These are phyloP conservation scores for Carallia brachiata DNA, from an alignment of 345 rosid species.

Conservation along the genomic window DNA sequence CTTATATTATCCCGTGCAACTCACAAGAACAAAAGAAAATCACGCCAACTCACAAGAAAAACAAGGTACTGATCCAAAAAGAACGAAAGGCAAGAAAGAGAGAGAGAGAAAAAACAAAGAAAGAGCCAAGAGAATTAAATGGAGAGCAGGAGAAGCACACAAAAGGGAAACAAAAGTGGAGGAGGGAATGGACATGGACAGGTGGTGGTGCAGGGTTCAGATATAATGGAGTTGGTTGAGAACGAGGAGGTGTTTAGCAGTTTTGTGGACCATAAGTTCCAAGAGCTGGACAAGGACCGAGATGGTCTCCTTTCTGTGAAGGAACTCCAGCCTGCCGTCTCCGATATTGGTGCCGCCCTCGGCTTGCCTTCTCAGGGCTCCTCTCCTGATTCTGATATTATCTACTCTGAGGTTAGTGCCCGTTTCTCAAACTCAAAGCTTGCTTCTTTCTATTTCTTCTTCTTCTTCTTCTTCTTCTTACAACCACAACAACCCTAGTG, in stretches of 20 bases:
- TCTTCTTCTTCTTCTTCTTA: no score
- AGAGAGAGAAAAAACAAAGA: neutral
- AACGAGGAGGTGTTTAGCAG: conserved; percentile 68
- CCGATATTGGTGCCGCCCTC: conserved; percentile 89
- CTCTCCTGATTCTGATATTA: conserved; percentile 76
- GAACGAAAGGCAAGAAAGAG: neutral
- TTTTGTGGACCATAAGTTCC: conserved; percentile 81
- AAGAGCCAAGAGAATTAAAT: conserved; percentile 12
- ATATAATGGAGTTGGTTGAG: conserved; percentile 85
- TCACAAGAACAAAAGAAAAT: conserved; percentile 32
- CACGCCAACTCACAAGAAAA: conserved; percentile 26
- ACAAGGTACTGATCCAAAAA: neutral
- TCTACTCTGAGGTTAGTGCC: conserved; percentile 69
- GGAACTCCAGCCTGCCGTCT: conserved; percentile 89
- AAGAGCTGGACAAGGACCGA: conserved; percentile 64
- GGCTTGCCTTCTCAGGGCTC: conserved; percentile 87
- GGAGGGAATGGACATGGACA: conserved; percentile 8
- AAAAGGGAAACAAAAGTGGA: conserved; percentile 9
- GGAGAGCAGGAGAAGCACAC: conserved; percentile 27
- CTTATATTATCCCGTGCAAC: conserved; percentile 24
- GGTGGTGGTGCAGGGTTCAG: conserved; percentile 63
- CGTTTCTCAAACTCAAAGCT: neutral
- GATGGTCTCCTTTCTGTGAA: conserved; percentile 82
- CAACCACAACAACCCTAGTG: no score
- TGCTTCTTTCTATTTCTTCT: no score